A percentile compares a stretch with the other conserved stretches of the same genome.
Evolutionary conservation across 164 flowering plant genomes (phyloP).

Genomic region (Sedum album): DNA sequence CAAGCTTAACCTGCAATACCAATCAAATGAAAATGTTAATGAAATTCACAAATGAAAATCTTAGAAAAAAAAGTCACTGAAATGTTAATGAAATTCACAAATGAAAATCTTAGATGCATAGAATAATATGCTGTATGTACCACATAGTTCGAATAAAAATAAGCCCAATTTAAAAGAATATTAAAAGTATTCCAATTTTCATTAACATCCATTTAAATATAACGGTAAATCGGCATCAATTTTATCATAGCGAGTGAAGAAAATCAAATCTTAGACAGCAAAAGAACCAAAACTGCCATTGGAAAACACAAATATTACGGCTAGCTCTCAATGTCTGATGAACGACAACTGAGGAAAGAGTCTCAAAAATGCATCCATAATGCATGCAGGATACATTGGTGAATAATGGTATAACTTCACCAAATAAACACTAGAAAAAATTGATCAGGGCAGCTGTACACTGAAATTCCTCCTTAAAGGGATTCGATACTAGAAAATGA

Average conservation of each 20-base stretch:
- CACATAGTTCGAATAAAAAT: not conserved
- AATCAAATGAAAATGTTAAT: not conserved
- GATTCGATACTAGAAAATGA: not conserved
- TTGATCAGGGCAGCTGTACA: too few species aligned
- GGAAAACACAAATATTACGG: not conserved
- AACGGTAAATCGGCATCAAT: not conserved
- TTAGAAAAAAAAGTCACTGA: not conserved
- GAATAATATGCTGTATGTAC: not conserved
- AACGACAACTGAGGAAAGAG: not conserved
- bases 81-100: not conserved
- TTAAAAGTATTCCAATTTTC: not conserved
- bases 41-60: not conserved
- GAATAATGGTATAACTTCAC: not conserved
- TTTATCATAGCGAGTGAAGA: not conserved
- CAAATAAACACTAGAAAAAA: not conserved
- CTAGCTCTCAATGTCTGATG: not conserved
- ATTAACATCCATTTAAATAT: not conserved
- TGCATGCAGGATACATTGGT: not conserved
- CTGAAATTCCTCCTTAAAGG: not conserved
- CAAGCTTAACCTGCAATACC: slow-evolving; percentile 51
- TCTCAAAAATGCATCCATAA: not conserved
- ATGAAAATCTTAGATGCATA: not conserved
- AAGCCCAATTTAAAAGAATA: not conserved
- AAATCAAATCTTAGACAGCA: not conserved
- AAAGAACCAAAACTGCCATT: not conserved